Percentiles rank a stretch among this genome's conserved stretches.
These are phyloP conservation scores for Exidia glandulosa DNA, from an alignment of 768 basidiomycete genomes.

Conservation along the genomic window DNA sequence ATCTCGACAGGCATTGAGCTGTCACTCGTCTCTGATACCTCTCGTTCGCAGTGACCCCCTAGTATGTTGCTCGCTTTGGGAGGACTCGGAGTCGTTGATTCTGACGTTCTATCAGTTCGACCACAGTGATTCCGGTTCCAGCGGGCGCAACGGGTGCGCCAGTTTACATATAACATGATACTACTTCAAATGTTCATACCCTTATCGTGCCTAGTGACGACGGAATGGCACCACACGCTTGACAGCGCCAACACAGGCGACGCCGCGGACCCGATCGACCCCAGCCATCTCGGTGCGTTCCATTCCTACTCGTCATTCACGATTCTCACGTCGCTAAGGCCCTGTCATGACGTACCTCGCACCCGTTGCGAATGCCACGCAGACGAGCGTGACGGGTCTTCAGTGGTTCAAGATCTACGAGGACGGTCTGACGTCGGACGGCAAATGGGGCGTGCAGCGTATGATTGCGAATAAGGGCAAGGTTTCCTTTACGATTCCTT, in stretches of 20 bases:
- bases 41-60: no score
- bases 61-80: not conserved
- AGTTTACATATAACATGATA: no score
- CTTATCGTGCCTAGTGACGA: no score
- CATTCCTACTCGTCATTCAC: constrained; percentile 24
- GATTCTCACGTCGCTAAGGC: not conserved
- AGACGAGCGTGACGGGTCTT: constrained; percentile 34
- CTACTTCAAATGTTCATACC: no score
- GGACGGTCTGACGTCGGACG: constrained; percentile 12
- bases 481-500: constrained; percentile 35
- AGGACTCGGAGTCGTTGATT: not conserved
- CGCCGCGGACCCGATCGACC: constrained; percentile 37
- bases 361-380: constrained; percentile 32
- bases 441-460: constrained; percentile 35
- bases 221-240: constrained; percentile 43
- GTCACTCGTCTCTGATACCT: no score
- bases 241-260: constrained; percentile 34
- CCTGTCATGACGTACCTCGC: constrained; percentile 24
- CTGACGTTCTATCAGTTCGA: constrained; percentile 8
- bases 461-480: constrained; percentile 39
- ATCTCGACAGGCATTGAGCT: no score
- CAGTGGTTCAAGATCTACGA: constrained; percentile 47
- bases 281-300: constrained; percentile 42
- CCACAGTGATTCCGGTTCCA: constrained; percentile 38
- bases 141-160: constrained; percentile 41